Conservation (phyloP, 257 asterid genomes). For the Ehretia macrophylla region DNA sequence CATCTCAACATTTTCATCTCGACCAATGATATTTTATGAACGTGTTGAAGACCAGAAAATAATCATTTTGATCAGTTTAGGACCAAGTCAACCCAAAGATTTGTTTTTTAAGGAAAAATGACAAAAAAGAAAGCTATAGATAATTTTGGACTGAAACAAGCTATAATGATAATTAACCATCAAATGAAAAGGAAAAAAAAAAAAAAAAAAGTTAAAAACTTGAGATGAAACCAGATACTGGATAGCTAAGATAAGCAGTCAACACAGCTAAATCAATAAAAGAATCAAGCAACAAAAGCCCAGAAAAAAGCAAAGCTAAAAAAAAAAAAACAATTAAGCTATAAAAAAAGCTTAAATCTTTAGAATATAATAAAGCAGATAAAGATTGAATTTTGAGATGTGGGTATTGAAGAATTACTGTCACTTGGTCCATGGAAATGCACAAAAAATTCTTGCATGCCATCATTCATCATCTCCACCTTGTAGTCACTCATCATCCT, state of each 20-base stretch:
- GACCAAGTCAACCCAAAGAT: no score
- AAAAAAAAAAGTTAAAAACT: no score
- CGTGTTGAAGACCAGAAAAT: no score
- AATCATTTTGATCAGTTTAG: no score
- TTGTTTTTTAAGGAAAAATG: no score
- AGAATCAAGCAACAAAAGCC: slow-evolving; percentile 19
- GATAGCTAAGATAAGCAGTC: not conserved
- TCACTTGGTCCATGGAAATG: slow-evolving; percentile 87
- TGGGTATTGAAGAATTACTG: slow-evolving; percentile 46
- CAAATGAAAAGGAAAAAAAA: no score
- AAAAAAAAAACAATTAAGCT: no score
- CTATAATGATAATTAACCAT: no score
- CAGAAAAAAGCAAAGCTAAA: slow-evolving; percentile 19
- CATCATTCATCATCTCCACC: slow-evolving; percentile 95
- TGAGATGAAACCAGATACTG: not conserved
- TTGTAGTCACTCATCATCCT: slow-evolving; percentile 99
- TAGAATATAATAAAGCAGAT: slow-evolving; percentile 4
- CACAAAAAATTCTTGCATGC: slow-evolving; percentile 85
- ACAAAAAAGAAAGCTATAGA: no score
- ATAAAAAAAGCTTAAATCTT: not conserved
- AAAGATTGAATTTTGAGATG: slow-evolving; percentile 20
- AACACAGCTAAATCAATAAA: slow-evolving; percentile 3
- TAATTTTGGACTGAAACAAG: no score
- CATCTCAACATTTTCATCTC: no score
- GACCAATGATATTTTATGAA: no score